Evolutionary conservation across 352 stramenopile species (phyloP).

Genomic region (Blastocystis sp.): DNA sequence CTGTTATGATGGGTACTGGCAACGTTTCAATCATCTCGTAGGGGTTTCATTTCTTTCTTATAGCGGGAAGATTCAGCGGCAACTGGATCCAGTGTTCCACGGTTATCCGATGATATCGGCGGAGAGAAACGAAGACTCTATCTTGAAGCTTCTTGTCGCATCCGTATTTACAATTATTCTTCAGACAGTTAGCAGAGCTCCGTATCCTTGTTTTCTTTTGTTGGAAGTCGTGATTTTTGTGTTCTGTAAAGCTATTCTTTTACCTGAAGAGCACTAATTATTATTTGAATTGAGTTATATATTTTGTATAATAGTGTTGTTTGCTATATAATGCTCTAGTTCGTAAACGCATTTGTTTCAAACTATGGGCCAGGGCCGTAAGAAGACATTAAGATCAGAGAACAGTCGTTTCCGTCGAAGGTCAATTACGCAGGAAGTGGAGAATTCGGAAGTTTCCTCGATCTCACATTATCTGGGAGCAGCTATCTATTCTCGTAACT

Average conservation of each 20-base stretch:
- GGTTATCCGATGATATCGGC: no score
- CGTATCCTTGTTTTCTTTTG: neutral
- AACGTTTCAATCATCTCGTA: no score
- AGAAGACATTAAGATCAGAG: neutral
- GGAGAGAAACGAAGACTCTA: neutral
- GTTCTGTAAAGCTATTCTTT: neutral
- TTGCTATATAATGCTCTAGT: neutral
- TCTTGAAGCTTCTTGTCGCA: neutral
- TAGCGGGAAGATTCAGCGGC: no score
- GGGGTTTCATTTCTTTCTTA: no score
- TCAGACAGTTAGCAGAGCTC: neutral
- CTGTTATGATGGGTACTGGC: no score
- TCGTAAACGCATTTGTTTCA: neutral
- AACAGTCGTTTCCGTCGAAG: neutral
- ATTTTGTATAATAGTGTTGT: neutral
- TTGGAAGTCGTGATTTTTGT: neutral
- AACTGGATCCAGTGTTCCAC: no score
- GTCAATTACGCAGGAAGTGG: constrained; percentile 25
- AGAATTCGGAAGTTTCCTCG: neutral
- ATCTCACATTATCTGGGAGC: constrained; percentile 24
- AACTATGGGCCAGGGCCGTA: constrained; percentile 52
- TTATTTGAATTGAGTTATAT: neutral
- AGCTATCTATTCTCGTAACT: neutral
- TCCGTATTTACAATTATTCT: neutral
- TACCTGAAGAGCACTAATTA: neutral